A percentile compares a stretch with the other conserved stretches of the same genome.
Evolutionary conservation across 352 stramenopile genomes (phyloP).

Genomic region (Globisporangium irregulare): DNA sequence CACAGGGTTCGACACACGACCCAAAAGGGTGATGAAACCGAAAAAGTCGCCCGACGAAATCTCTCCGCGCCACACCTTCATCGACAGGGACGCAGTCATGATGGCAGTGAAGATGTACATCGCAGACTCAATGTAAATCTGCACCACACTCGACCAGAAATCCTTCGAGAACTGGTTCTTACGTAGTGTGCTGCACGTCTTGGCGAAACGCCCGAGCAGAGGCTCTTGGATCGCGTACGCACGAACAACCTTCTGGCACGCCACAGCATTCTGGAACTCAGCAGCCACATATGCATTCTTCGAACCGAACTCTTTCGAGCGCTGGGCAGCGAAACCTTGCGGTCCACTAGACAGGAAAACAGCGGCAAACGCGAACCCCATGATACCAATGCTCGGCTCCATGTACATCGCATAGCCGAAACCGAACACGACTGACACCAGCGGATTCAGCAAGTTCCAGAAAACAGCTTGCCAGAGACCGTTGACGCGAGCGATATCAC

Average conservation of each 20-base stretch:
- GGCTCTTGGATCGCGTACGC: conserved; percentile 83
- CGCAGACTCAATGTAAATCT: conserved; percentile 89
- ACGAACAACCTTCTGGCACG: conserved; percentile 85
- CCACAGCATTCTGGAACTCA: conserved; percentile 85
- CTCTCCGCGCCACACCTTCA: conserved; percentile 79
- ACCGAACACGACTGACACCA: conserved; percentile 75
- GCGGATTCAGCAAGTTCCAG: conserved; percentile 84
- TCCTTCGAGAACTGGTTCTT: conserved; percentile 89
- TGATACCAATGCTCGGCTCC: conserved; percentile 77
- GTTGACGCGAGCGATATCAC: conserved; percentile 84
- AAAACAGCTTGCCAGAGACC: conserved; percentile 85
- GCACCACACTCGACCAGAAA: conserved; percentile 87
- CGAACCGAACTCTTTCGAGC: conserved; percentile 83
- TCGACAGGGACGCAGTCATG: conserved; percentile 79
- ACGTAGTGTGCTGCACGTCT: conserved; percentile 54
- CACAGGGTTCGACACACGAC: conserved; percentile 79
- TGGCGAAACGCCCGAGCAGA: conserved; percentile 68
- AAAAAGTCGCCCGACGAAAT: conserved; percentile 82
- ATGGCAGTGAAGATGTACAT: conserved; percentile 90
- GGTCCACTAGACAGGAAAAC: conserved; percentile 79
- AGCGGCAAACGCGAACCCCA: conserved; percentile 81
- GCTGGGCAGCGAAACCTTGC: conserved; percentile 77
- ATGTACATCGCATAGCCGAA: conserved; percentile 85
- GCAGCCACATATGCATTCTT: conserved; percentile 86
- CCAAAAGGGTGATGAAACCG: conserved; percentile 74